These are phyloP conservation scores for Eucalyptus leucophloia DNA, from an alignment of 345 rosid genomes.

Conservation along the genomic window DNA sequence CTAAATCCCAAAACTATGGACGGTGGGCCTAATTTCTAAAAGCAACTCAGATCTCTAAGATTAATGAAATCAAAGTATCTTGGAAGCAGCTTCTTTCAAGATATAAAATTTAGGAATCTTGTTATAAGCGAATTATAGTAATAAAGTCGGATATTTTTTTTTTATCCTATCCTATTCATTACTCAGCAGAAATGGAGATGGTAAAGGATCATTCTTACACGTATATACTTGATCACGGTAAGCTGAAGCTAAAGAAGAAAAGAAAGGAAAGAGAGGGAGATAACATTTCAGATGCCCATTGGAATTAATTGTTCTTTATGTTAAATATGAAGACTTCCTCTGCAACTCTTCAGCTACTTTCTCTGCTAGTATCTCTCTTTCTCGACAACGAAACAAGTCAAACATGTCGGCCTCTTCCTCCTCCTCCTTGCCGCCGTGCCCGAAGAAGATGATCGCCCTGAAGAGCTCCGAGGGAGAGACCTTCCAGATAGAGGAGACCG, in stretches of 20 bases:
- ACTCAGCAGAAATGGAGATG: no score
- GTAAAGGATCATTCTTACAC: no score
- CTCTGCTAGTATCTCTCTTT: neutral
- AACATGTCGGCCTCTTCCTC: neutral
- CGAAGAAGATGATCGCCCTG: neutral
- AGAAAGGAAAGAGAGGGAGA: neutral
- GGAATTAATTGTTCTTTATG: neutral
- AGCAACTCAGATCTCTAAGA: no score
- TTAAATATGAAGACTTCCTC: neutral
- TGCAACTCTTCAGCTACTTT: neutral
- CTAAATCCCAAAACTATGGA: no score
- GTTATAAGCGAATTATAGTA: no score
- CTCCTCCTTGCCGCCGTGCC: neutral
- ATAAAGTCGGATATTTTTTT: no score
- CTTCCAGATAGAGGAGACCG: neutral
- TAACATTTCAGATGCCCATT: neutral
- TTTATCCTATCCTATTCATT: no score
- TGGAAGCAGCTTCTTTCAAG: neutral
- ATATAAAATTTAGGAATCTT: no score
- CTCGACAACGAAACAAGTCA: neutral
- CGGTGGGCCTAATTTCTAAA: no score
- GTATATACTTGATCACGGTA: neutral
- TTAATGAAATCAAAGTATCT: no score
- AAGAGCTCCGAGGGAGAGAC: neutral
- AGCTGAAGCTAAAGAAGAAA: neutral